Base-by-base conservation (phyloP, 306 rosid species). In the Hippophae rhamnoides region DNA sequence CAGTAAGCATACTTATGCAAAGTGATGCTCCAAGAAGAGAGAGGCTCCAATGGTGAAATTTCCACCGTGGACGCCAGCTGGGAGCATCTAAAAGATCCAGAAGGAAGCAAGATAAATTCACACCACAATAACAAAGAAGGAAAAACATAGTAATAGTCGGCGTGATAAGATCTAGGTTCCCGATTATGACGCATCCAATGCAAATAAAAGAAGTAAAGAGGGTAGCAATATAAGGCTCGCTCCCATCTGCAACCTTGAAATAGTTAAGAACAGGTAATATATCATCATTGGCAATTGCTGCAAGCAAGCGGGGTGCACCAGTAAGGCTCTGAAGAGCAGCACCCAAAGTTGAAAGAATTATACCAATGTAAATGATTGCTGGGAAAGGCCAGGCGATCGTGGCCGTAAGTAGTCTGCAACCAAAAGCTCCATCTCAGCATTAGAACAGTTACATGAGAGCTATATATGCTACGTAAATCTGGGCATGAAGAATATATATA, bases 31-130 rank as follows among this genome's bases (percentile, higher is more conserved):
- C 99, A 57, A 93, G 60, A 82, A 93, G 95, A 51, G 99, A 93
- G 56, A 88, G 67, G 78, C 97, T 88, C 99, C 99, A 93, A 67
- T 93, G 99, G 80, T 93, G 99, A 78, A 93, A 84, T 77, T 80
- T 76, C 99, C 99, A 93, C 65, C 99, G 86, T 68, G 99, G 99
- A 64, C 99, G 99, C 99, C 99, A 93, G 76, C 99, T 93, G 78
- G 99, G 99, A 70, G 99, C 99, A 68, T 93, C 97, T 40, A 93
- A 90, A 57, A 93, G 94, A 82, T 93, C 99, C 62, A 93, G 86
- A 80, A 93, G 99, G 86, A 93, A 93, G 90, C 99, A 93, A 53
- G 99, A 93, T 78, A 93, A 73, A 82, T 93, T 93, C 78, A 93
- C 99, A 64, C 99, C 99, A 63, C 94, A 52, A 63, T 93, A 93